Evolutionary conservation across 805 yeast genomes (phyloP).

Genomic region (Wickerhamomyces strasburgensis): DNA sequence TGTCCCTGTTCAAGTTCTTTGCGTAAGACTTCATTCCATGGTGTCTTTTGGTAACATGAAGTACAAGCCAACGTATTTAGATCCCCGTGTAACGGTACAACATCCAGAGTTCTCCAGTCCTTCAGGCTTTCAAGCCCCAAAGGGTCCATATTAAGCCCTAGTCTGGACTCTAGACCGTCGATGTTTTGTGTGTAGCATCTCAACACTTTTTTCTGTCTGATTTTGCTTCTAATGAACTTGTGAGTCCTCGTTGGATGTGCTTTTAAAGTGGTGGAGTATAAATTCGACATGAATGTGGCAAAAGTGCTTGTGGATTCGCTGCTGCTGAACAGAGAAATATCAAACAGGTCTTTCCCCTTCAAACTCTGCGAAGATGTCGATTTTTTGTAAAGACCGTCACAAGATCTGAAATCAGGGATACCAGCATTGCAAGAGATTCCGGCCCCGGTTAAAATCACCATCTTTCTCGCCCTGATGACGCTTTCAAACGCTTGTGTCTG

Average conservation of each 20-base stretch:
- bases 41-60: conserved; percentile 50
- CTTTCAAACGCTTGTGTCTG: conserved; percentile 2
- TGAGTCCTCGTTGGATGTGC: conserved; percentile 88
- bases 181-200: conserved; percentile 94
- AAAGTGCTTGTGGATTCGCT: conserved; percentile 64
- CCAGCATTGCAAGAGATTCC: conserved; percentile 97
- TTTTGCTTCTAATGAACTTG: conserved; percentile 44
- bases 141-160: conserved; percentile 59
- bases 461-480: conserved; percentile 36
- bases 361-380: conserved; percentile 29
- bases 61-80: conserved; percentile 74
- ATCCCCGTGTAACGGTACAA: conserved; percentile 90
- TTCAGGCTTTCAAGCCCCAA: conserved; percentile 25
- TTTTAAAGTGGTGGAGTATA: conserved; percentile 54
- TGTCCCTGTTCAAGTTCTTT: conserved; percentile 51
- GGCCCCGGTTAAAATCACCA: conserved; percentile 85
- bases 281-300: conserved; percentile 82
- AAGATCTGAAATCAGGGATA: conserved; percentile 89
- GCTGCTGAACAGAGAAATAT: conserved; percentile 72
- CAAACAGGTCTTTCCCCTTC: conserved; percentile 90
- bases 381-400: conserved; percentile 74
- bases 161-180: conserved; percentile 73
- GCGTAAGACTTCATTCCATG: conserved; percentile 57
- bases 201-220: conserved; percentile 57
- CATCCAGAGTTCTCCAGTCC: conserved; percentile 62